Evolutionary conservation across 192 early-diverging fungal species (phyloP).

Genomic region (Backusella morwellensis): DNA sequence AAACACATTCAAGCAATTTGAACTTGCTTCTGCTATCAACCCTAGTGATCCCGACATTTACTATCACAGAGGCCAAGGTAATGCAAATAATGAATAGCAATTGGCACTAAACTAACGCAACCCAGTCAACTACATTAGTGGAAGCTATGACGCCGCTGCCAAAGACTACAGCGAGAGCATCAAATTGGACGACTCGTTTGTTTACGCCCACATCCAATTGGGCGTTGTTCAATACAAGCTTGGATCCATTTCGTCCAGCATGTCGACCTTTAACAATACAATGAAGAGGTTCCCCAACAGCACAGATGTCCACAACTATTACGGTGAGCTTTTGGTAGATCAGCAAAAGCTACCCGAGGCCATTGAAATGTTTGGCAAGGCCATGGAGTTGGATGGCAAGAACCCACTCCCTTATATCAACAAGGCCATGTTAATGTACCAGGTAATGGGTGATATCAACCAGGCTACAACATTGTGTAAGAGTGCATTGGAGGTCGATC

Average conservation of each 20-base stretch:
- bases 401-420: slow-evolving; percentile 98
- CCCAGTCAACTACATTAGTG: slow-evolving; percentile 74
- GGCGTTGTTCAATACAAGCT: slow-evolving; percentile 89
- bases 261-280: slow-evolving; percentile 77
- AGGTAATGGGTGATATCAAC: slow-evolving; percentile 64
- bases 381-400: slow-evolving; percentile 71
- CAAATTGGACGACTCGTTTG: slow-evolving; percentile 72
- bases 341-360: slow-evolving; percentile 81
- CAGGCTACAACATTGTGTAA: slow-evolving; percentile 73
- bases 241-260: slow-evolving; percentile 67
- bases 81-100: background rate
- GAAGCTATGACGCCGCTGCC: slow-evolving; percentile 72
- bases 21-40: slow-evolving; percentile 63
- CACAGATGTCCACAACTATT: slow-evolving; percentile 95
- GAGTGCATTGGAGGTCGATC: slow-evolving; percentile 81
- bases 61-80: slow-evolving; percentile 71
- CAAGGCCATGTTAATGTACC: slow-evolving; percentile 81
- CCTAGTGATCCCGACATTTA: slow-evolving; percentile 81
- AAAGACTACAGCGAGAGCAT: slow-evolving; percentile 82
- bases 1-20: slow-evolving; percentile 65
- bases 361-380: slow-evolving; percentile 81
- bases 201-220: slow-evolving; percentile 92
- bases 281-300: slow-evolving; percentile 73
- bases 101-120: background rate
- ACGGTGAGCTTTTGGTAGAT: slow-evolving; percentile 91